These are phyloP conservation scores for Cystobasidium pallidum DNA, from an alignment of 1,284 basidiomycete species.

Conservation along the genomic window DNA sequence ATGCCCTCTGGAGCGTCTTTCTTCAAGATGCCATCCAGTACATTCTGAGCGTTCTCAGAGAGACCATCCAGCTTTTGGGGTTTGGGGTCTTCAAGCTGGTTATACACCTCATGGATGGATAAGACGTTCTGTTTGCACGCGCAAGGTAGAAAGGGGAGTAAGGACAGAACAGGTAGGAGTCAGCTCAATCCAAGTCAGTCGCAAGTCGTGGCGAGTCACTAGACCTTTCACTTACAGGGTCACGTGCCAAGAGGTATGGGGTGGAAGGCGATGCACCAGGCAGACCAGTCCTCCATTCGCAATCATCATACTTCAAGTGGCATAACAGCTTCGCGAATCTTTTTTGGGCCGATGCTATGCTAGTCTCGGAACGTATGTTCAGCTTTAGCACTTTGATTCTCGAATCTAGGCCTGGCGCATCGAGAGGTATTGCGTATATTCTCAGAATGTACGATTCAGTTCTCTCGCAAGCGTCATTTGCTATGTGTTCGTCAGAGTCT, in stretches of 20 bases:
- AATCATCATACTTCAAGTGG: conserved; percentile 25
- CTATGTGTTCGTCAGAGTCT: not conserved
- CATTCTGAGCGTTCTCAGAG: conserved; percentile 11
- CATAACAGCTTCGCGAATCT: conserved; percentile 25
- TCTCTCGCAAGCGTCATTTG: not conserved
- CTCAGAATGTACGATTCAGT: conserved; percentile 7
- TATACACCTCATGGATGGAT: conserved; percentile 50
- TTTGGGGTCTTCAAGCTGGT: conserved; percentile 44
- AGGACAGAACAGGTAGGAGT: not conserved
- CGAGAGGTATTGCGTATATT: conserved; percentile 35
- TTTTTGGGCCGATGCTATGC: conserved; percentile 19
- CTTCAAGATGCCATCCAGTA: conserved; percentile 26
- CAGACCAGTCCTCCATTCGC: conserved; percentile 23
- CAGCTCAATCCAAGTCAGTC: not conserved
- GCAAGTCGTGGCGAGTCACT: not conserved
- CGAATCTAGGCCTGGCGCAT: conserved; percentile 30
- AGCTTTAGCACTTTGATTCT: conserved; percentile 10
- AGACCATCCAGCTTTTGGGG: conserved; percentile 26
- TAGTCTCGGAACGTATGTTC: conserved; percentile 21
- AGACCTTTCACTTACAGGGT: conserved; percentile 11
- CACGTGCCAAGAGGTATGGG: conserved; percentile 17
- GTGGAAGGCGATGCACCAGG: not conserved
- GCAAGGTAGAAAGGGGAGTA: not conserved
- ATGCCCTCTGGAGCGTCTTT: conserved; percentile 44
- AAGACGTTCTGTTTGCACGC: conserved; percentile 27